Base-by-base conservation (phyloP, 257 asterid genomes). In the Lycium barbarum region DNA sequence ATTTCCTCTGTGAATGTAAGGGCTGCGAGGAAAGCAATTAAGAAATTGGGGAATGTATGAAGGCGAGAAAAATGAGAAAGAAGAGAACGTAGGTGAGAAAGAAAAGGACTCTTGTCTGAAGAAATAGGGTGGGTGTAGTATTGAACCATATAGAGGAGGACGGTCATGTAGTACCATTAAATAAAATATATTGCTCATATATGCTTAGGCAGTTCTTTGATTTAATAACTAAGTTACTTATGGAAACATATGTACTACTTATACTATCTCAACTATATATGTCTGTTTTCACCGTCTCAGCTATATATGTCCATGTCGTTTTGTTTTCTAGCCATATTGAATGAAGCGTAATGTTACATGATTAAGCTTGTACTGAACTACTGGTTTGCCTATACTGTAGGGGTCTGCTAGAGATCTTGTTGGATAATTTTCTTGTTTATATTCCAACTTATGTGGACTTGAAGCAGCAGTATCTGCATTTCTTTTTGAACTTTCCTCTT, bases 371-470 rank as follows among this genome's bases (percentile, higher is more conserved):
- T 20, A 47, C 20, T 49, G 38, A 47, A 26, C 33, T 26, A 26
- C 33, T 26, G 33, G 47, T 74, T n/a, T 74, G 36, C 80, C 58
- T 72, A 45, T 72, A 6, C 40, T 6, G 3, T 74, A 47, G 20
- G 57, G 59, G 36, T 47, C 61, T 11, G n/a, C 81, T 49, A 22
- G 59, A 22, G 40, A 73, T 73, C 81, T 47, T 47, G 20, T 20
- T 47, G 40, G 18, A 47, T 47, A 47, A 73, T n/a, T 47, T 47
- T 73, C 81, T 73, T 73, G 40, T 51, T 51, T 78, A 78, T 15
- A 2, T 51, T 78, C 65, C 22, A 49, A 51, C 51, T 51, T 78
- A 33, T 36, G 22, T 72, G 85, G 79, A 82, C 72, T 49, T 73
- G 40, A 43, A 78, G 35, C 78, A 20, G 9, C 76, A 35, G 18